A percentile compares a stretch with the other conserved stretches of the same genome.
Evolutionary conservation across 2,329 filamentous ascomycete genomes (phyloP).

Genomic region (Dactylellina parvicollis): DNA sequence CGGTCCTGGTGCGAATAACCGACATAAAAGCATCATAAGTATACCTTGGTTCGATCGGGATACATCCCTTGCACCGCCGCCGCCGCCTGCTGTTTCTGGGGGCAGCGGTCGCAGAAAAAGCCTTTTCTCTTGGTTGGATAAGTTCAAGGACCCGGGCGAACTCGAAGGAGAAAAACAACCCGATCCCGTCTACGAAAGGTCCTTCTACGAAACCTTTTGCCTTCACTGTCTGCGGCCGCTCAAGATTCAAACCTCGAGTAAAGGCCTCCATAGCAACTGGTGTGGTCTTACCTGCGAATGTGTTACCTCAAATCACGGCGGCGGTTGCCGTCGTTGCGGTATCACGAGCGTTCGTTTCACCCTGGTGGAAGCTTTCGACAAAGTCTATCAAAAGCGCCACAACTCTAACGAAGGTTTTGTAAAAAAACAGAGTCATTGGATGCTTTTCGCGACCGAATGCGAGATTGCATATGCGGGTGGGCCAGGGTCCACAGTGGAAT

Average conservation of each 20-base stretch:
- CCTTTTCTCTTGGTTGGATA: conserved; percentile 50
- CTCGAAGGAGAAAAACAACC: conserved; percentile 41
- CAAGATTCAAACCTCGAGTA: conserved; percentile 30
- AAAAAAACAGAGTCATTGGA: conserved; percentile 46
- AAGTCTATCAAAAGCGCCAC: conserved; percentile 23
- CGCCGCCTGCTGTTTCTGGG: conserved; percentile 7
- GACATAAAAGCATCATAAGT: conserved; percentile 36
- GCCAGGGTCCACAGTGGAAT: conserved; percentile 19
- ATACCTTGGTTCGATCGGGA: conserved; percentile 46
- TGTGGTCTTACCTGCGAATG: conserved; percentile 42
- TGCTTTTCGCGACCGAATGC: conserved; percentile 42
- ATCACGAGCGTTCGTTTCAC: conserved; percentile 43
- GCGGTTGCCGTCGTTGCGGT: conserved; percentile 42
- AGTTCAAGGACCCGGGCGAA: conserved; percentile 42
- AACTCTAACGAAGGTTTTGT: conserved; percentile 17
- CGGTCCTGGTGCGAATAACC: conserved; percentile 4
- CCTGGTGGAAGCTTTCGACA: conserved; percentile 36
- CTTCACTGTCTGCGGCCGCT: conserved; percentile 47
- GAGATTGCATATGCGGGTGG: conserved; percentile 29
- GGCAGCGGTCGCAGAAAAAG: conserved; percentile 36
- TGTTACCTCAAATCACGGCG: conserved; percentile 17
- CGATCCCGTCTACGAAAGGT: conserved; percentile 42
- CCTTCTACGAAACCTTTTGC: conserved; percentile 46
- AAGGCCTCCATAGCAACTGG: conserved; percentile 44
- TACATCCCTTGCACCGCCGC: conserved; percentile 17